These are phyloP conservation scores for Acorus gramineus DNA, from an alignment of 106 monocot species.

Conservation along the genomic window DNA sequence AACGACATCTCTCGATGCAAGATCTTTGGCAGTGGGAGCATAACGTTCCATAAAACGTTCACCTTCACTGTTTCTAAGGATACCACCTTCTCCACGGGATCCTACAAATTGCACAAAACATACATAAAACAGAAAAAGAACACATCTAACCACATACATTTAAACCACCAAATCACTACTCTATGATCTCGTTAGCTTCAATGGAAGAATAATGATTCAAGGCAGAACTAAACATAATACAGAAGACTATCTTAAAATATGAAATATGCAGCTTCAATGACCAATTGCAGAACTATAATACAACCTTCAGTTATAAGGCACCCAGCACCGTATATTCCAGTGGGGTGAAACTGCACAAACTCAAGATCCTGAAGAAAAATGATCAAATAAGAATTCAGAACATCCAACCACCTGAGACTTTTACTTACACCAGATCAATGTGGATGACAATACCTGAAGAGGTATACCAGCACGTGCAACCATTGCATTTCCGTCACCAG, in stretches of 20 bases:
- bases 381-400: not conserved
- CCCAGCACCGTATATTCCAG: constrained; percentile 98
- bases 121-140: not conserved
- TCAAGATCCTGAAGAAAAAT: constrained; percentile 81
- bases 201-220: not conserved
- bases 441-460: constrained; percentile 43
- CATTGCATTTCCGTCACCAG: constrained; percentile 98
- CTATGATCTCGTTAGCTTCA: not conserved
- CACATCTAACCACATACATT: not conserved
- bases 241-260: not conserved
- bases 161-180: not conserved
- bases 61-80: constrained; percentile 96
- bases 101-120: constrained; percentile 25
- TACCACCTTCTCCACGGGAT: constrained; percentile 97
- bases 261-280: not conserved
- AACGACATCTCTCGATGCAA: constrained; percentile 97
- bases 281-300: not conserved
- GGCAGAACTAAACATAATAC: not conserved
- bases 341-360: constrained; percentile 98
- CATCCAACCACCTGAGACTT: not conserved
- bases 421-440: not conserved
- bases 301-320: constrained; percentile 98
- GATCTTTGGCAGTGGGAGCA: constrained; percentile 96
- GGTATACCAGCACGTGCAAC: constrained; percentile 95
- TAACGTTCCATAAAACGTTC: constrained; percentile 99